Percentiles rank a stretch among this genome's conserved stretches.
Evolutionary conservation across 257 asterid genomes (phyloP).

Genomic region (Solanum bulbocastanum): DNA sequence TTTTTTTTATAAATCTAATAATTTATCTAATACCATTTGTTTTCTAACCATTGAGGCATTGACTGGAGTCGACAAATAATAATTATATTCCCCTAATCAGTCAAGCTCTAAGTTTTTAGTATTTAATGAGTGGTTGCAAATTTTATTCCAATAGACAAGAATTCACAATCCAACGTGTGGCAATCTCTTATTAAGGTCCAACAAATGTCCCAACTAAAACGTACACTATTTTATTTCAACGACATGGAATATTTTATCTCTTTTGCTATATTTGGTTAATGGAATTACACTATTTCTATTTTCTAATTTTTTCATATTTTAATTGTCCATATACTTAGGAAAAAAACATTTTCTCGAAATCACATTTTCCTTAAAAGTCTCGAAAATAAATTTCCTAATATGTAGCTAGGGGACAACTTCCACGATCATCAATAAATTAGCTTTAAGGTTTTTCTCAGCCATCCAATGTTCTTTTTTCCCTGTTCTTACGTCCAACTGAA

Average conservation of each 20-base stretch:
- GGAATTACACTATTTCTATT: background rate
- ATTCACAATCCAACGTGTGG: background rate
- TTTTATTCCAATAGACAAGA: background rate
- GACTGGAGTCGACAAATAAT: background rate
- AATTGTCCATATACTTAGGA: background rate
- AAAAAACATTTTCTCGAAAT: background rate
- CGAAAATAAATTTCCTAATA: background rate
- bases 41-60: background rate
- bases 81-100: background rate
- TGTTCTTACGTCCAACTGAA: background rate
- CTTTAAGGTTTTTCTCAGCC: background rate
- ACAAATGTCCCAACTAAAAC: background rate
- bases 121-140: background rate
- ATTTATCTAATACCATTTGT: background rate
- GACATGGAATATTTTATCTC: background rate
- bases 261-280: background rate
- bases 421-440: background rate
- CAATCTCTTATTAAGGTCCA: background rate
- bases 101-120: background rate
- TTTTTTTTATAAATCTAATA: fast-evolving
- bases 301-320: background rate
- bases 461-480: background rate
- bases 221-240: background rate
- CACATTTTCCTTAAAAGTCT: background rate
- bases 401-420: background rate